Evolutionary conservation across 2,329 filamentous ascomycete species (phyloP), one percentile per base, ranked within the genome.

Genomic region (Sclerotinia nivalis): DNA sequence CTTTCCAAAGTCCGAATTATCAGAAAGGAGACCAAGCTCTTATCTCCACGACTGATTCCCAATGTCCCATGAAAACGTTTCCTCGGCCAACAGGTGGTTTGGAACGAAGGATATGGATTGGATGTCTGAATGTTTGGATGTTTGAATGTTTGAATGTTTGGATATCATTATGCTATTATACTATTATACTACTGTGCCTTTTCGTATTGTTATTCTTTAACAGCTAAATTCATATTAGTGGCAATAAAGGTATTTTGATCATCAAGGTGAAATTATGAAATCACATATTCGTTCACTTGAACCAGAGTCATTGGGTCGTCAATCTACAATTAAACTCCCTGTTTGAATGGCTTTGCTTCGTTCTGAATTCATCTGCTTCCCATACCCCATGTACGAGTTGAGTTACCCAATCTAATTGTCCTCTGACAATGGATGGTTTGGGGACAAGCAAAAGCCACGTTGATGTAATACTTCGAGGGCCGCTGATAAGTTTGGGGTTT

Each of bases 291-390:
- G 25, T 31, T 31, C 28, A 55, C 28, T 55, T 34, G 18, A 34
- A 12, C 15, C 15, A 34, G 31, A 22, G 8, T 22, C 15, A n/a
- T 22, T 37, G 25, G 25, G 18, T 28, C 22, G 61, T 45, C 18
- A 22, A 70, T 71, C 15, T 72, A 78, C 77, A 79, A 52, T 79
- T 78, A n/a, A 4, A 80, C 78, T 4, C 78, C 79, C 68, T 80
- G 79, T 61, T 80, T 80, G 73, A 77, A 81, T 12, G 75, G 73
- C 69, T 79, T 47, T 20, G 72, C 25, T 34, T 76, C 73, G 56
- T 75, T 75, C 31, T 72, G 73, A 80, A 68, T 2, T 76, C 73
- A 56, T 79, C 74, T 2, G 78, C 77, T 71, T 82, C n/a, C 79
- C n/a, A 75, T 76, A 15, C n/a, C 71, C 74, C 79, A 82, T 81